These are phyloP conservation scores for Chalaropsis thielavioides DNA, from an alignment of 2,329 filamentous ascomycete genomes.

Conservation along the genomic window DNA sequence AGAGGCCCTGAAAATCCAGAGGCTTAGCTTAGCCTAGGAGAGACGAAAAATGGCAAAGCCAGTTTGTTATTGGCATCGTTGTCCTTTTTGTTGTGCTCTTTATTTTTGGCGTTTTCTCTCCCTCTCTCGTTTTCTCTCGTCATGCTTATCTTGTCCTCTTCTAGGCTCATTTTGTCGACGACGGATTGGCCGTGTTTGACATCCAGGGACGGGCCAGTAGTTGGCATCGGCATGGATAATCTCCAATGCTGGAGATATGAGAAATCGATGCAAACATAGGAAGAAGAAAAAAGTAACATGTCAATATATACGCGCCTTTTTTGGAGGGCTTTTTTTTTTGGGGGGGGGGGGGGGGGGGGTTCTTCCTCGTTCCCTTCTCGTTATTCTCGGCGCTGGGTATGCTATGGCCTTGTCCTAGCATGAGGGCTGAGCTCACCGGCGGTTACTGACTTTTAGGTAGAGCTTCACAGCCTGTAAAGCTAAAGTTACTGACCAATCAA, in stretches of 20 bases:
- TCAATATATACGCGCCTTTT: too few relatives aligned
- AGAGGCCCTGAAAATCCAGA: not conserved
- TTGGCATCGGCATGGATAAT: not conserved
- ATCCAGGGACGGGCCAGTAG: not conserved
- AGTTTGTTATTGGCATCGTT: too few relatives aligned
- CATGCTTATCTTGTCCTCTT: not conserved
- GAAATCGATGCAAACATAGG: not conserved
- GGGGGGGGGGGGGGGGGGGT: too few relatives aligned
- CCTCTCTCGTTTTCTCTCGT: not conserved
- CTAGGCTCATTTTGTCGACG: not conserved
- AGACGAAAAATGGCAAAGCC: not conserved
- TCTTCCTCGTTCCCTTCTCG: too few relatives aligned
- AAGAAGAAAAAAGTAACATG: not conserved
- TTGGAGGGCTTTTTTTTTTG: too few relatives aligned
- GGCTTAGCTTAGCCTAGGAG: not conserved
- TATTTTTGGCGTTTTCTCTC: not conserved
- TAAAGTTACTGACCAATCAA: not conserved
- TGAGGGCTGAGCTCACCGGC: not conserved
- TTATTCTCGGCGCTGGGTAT: too few relatives aligned
- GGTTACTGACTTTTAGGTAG: not conserved
- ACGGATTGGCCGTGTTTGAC: slow-evolving; percentile 3
- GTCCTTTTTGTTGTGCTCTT: too few relatives aligned
- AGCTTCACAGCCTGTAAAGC: not conserved
- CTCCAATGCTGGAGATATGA: not conserved
- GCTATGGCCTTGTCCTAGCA: not conserved